phyloP scores from a whole-genome alignment of 2,329 filamentous ascomycete species.

The Aureobasidium sp. region DNA sequence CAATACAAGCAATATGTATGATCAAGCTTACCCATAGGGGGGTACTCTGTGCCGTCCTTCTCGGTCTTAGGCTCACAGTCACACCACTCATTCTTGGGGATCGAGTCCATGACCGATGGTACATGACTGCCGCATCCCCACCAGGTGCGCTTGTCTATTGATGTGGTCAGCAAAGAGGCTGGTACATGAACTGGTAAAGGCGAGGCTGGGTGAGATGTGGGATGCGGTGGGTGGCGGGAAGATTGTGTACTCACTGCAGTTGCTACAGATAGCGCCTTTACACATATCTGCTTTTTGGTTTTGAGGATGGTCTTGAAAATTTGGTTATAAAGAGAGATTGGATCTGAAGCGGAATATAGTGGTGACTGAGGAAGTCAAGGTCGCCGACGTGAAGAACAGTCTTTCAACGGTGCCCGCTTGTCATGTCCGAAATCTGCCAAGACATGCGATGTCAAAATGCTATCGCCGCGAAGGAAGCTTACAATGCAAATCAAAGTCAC shows the following conservation, averaged over 20 bases:
- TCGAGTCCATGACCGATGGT: constrained; percentile 48
- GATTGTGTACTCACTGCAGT: constrained; percentile 43
- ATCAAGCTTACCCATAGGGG: constrained; percentile 15
- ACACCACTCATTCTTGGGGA: constrained; percentile 55
- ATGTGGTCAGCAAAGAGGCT: constrained; percentile 2
- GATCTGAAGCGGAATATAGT: not conserved
- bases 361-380: not conserved
- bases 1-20: not conserved
- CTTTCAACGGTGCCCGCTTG: not conserved
- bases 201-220: constrained; percentile 8
- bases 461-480: not conserved
- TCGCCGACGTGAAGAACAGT: not conserved
- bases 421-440: not conserved
- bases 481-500: not conserved
- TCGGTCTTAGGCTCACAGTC: constrained; percentile 56
- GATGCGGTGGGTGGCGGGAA: not conserved
- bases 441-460: not conserved
- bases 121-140: constrained; percentile 27
- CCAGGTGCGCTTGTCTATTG: constrained; percentile 27
- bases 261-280: constrained; percentile 53
- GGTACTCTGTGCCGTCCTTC: constrained; percentile 30
- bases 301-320: not conserved
- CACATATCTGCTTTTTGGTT: constrained; percentile 47
- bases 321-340: not conserved
- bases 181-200: constrained; percentile 14